Base-by-base conservation (phyloP, 1,139 yeast species). In the Schizosaccharomyces versatilis region DNA sequence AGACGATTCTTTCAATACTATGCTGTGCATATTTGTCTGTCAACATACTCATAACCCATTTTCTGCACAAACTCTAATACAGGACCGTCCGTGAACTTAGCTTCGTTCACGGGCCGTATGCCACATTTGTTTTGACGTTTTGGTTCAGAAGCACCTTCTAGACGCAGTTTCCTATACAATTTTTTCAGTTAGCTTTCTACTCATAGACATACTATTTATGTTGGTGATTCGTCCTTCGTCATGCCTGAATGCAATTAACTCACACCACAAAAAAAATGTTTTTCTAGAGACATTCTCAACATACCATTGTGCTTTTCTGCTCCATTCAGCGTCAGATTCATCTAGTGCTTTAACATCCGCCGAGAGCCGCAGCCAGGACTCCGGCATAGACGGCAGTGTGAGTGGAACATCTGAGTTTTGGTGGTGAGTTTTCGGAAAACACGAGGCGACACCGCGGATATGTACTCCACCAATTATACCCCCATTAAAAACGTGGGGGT, bases 61-160 rank as follows among this genome's bases (percentile, higher is more conserved):
- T 44, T 44, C 19, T 44, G 38, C 8, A 44, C 49, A 24, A 44
- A 44, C 32, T 44, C 49, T 14, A 32, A 19, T 19, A 32, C 36
- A 2, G 49, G 32, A 3, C 49, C 49, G 9, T 44, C 32, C 1
- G 49, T 44, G 10, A 44, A 6, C 32, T 44, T 44, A 8, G 49
- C 49, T 32, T 36, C 15, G 32, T 32, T 44, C n/a, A 44, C 14
- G 19, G 49, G 49, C 15, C 49, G 36, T 1, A 44, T 44, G n/a
- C 49, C 49, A 24, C 49, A 44, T 24, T 32, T 44, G 8, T 32
- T 36, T 44, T 44, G 38, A 3, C 49, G 19, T 32, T 44, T 44
- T 8, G 49, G 49, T 44, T 44, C 49, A 19, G 49, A 44, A 6
- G 36, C 32, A 9, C 49, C 49, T 44, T 44, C 49, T 17, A 44